phyloP scores from a whole-genome alignment of 768 basidiomycete species.

The Lentinula lateritia region DNA sequence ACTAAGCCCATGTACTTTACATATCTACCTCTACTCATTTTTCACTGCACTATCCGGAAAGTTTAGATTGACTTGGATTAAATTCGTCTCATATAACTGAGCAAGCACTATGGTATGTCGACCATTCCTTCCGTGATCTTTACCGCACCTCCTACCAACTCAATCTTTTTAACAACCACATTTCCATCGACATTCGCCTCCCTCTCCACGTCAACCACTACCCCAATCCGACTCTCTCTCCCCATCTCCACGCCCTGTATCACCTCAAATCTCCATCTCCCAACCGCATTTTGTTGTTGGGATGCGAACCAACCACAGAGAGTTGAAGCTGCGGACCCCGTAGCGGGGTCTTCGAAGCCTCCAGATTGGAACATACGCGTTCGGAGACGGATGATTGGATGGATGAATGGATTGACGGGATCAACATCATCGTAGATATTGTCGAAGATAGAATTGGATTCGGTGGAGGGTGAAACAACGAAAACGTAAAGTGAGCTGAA shows the following conservation, averaged over 20 bases:
- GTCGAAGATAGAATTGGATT: not conserved
- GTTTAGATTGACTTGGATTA: too few relatives aligned
- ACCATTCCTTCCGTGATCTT: conserved; percentile 31
- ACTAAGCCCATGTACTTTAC: too few relatives aligned
- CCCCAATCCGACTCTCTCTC: conserved; percentile 34
- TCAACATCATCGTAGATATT: not conserved
- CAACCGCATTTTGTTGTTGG: conserved; percentile 22
- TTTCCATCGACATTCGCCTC: conserved; percentile 9
- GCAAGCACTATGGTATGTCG: too few relatives aligned
- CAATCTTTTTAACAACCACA: conserved; percentile 24
- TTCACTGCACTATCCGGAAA: too few relatives aligned
- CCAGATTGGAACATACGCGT: conserved; percentile 36
- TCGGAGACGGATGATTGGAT: conserved; percentile 13
- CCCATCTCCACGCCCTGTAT: conserved; percentile 44
- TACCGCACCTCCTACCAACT: conserved; percentile 34
- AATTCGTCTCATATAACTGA: too few relatives aligned
- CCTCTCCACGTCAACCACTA: conserved; percentile 24
- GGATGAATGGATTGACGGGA: too few relatives aligned
- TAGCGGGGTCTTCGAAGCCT: conserved; percentile 37
- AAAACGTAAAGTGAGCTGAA: conserved; percentile 34
- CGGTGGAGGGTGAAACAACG: conserved; percentile 16
- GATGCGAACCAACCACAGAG: conserved; percentile 34
- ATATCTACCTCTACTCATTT: too few relatives aligned
- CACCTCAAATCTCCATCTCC: conserved; percentile 30
- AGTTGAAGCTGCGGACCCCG: conserved; percentile 40